Evolutionary conservation across 2,329 filamentous ascomycete genomes (phyloP), one percentile per base, ranked within the genome.

Genomic region (Alternaria arbusti): DNA sequence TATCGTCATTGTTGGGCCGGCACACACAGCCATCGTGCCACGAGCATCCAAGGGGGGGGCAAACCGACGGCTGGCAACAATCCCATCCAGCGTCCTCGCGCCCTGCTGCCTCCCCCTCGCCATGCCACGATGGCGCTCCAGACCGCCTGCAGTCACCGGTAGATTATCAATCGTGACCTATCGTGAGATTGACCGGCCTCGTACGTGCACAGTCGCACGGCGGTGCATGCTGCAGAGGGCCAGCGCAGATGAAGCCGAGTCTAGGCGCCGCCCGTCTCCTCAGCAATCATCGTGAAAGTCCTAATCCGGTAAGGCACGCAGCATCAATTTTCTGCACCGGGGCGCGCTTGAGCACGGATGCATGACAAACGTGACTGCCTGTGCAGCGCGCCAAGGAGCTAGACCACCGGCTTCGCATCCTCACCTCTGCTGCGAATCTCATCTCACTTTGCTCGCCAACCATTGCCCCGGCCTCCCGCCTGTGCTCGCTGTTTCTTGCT

Each of bases 251-350:
- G 46, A 64, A 66, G 65, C 56, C 59, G 61, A 68, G 71, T 71
- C 70, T 71, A 70, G 70, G 67, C 69, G 66, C 70, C 61, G 69
- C 62, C 70, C 65, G 66, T 57, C 54, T 71, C 65, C 51, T 55
- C 57, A 58, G 56, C 56, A 63, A 69, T 62, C 68, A 75, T 78
- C 76, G 76, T 78, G 75, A 72, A 77, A 69, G 74, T 71, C 76
- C 73, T 69, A 62, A 70, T 72, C 30, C 52, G 68, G 73, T 66
- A 73, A 75, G 75, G 75, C 63, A 46, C 46, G 36, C 60, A 63
- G 54, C 69, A 65, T 73, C 69, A 71, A 68, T 66, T 73, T 70
- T 74, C 71, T 70, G 67, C 70, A 64, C 57, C 49, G 60, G 49
- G 63, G 32, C 46, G 68, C 67, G 47, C 51, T 66, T 71, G 63